phyloP scores from a whole-genome alignment of 129 eudicot species.

The Dittrichia graveolens region DNA sequence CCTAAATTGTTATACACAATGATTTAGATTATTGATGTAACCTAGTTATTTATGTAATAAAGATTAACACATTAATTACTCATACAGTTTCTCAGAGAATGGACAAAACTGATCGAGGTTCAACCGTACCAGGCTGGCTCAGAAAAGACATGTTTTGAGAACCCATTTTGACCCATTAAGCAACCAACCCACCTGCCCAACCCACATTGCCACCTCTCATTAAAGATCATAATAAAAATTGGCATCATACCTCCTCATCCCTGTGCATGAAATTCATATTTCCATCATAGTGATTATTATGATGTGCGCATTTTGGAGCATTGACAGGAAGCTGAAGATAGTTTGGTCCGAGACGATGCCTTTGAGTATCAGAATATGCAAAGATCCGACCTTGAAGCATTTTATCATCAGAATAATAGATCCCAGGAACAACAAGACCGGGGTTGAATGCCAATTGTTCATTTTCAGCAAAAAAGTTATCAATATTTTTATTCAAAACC shows the following conservation, averaged over 20 bases:
- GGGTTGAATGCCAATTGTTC: slow-evolving; percentile 73
- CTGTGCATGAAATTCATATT: slow-evolving; percentile 67
- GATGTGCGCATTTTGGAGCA: slow-evolving; percentile 71
- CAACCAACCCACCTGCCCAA: not conserved
- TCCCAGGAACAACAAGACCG: slow-evolving; percentile 60
- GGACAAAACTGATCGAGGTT: not conserved
- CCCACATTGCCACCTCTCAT: not conserved
- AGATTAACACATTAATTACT: no score
- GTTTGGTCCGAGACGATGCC: slow-evolving; percentile 72
- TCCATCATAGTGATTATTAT: slow-evolving; percentile 73
- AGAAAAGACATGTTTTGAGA: not conserved
- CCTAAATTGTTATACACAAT: not conserved
- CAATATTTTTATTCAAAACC: slow-evolving; percentile 67
- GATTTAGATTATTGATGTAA: no score
- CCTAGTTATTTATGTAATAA: no score
- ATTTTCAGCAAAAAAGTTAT: slow-evolving; percentile 69
- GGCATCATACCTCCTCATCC: slow-evolving; percentile 59
- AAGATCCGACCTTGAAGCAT: slow-evolving; percentile 63
- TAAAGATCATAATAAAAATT: not conserved
- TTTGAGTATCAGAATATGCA: slow-evolving; percentile 66
- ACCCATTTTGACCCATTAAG: not conserved
- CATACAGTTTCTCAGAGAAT: no score
- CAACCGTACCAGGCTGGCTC: not conserved
- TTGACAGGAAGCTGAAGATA: slow-evolving; percentile 67
- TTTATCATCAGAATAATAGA: slow-evolving; percentile 68